These are phyloP conservation scores for Phytophthora sojae DNA, from an alignment of 352 stramenopile genomes.

Conservation along the genomic window DNA sequence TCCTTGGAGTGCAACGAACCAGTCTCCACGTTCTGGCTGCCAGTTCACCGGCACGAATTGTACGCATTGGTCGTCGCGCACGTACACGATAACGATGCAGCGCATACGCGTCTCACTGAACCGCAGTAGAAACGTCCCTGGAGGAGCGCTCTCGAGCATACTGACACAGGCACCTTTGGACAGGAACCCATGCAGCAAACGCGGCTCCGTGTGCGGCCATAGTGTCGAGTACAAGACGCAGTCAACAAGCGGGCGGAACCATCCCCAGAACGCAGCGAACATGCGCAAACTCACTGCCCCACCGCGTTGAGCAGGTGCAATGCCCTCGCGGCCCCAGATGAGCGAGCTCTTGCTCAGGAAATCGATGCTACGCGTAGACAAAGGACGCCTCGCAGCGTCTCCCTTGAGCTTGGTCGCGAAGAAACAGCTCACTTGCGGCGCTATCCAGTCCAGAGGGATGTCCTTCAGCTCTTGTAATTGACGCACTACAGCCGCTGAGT, in stretches of 20 bases:
- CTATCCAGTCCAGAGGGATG: conserved; percentile 71
- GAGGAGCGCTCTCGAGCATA: conserved; percentile 73
- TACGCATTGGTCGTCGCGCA: conserved; percentile 65
- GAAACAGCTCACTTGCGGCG: conserved; percentile 74
- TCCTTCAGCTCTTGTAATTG: conserved; percentile 46
- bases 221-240: conserved; percentile 68
- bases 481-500: conserved; percentile 42
- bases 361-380: conserved; percentile 80
- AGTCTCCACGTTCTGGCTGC: conserved; percentile 45
- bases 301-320: conserved; percentile 45
- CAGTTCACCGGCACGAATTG: conserved; percentile 84
- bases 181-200: conserved; percentile 82
- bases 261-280: conserved; percentile 80
- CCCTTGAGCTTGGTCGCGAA: conserved; percentile 79
- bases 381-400: conserved; percentile 68
- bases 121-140: conserved; percentile 80
- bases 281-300: conserved; percentile 67
- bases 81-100: conserved; percentile 79
- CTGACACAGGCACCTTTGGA: conserved; percentile 82
- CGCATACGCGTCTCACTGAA: conserved; percentile 79
- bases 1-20: conserved; percentile 73
- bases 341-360: conserved; percentile 79
- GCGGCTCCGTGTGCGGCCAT: conserved; percentile 79
- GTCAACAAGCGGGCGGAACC: conserved; percentile 75
- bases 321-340: conserved; percentile 57